A percentile compares a stretch with the other conserved stretches of the same genome.
phyloP scores from a whole-genome alignment of 345 rosid genomes.

The Boechera divaricarpa region DNA sequence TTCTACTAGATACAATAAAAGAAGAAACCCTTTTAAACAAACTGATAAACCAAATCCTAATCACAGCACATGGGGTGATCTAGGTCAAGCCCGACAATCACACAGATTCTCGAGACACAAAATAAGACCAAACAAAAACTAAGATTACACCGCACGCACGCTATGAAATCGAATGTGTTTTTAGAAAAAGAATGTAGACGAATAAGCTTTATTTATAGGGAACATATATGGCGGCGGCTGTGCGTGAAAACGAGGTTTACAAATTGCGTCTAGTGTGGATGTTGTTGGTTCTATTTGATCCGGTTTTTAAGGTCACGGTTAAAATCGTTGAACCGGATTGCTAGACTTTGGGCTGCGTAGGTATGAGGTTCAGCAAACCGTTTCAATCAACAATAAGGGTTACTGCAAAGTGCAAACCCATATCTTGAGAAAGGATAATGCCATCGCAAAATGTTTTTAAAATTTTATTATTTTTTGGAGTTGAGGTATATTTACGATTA shows the following conservation, averaged over 20 bases:
- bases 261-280: not conserved
- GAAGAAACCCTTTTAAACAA: not conserved
- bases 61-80: not conserved
- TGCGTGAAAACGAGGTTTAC: not conserved
- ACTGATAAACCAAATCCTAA: not conserved
- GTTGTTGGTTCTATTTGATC: not conserved
- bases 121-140: too few relatives aligned
- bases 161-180: too few relatives aligned
- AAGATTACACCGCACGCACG: too few relatives aligned
- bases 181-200: too few relatives aligned
- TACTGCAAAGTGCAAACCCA: not conserved
- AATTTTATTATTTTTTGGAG: too few relatives aligned
- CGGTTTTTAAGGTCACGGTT: not conserved
- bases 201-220: too few relatives aligned
- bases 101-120: too few relatives aligned
- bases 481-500: too few relatives aligned
- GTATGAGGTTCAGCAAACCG: too few relatives aligned
- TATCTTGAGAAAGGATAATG: not conserved
- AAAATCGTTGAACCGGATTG: not conserved
- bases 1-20: not conserved
- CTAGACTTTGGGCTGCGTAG: not conserved
- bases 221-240: too few relatives aligned
- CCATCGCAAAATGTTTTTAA: not conserved
- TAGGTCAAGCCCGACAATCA: too few relatives aligned
- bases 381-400: not conserved